Evolutionary conservation across 2,329 filamentous ascomycete genomes (phyloP).

Genomic region (Cordyceps tenuipes): DNA sequence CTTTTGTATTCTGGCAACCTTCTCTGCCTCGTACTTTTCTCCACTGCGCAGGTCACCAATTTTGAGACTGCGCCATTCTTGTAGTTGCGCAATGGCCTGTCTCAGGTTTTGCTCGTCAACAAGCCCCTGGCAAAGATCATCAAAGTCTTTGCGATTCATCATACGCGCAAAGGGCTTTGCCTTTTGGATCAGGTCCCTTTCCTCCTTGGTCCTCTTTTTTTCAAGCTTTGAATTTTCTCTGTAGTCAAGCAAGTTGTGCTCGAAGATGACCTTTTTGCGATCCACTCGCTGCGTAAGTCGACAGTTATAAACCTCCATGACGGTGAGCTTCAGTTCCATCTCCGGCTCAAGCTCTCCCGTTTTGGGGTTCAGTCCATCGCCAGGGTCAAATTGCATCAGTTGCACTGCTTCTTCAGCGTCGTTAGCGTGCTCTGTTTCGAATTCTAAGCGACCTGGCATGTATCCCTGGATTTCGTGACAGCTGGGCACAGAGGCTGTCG

Average conservation of each 20-base stretch:
- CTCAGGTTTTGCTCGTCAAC: conserved; percentile 87
- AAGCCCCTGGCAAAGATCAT: conserved; percentile 73
- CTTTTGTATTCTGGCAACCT: conserved; percentile 64
- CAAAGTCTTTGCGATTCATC: conserved; percentile 91
- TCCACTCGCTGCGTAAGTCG: conserved; percentile 85
- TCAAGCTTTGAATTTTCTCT: conserved; percentile 81
- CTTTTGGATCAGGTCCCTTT: conserved; percentile 82
- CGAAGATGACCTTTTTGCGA: conserved; percentile 92
- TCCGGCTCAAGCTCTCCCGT: conserved; percentile 88
- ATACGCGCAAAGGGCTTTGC: conserved; percentile 93
- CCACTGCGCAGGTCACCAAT: conserved; percentile 80
- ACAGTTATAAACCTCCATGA: conserved; percentile 97
- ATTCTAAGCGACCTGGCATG: conserved; percentile 95
- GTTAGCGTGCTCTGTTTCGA: conserved; percentile 95
- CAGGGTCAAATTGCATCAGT: conserved; percentile 95
- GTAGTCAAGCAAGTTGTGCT: conserved; percentile 89
- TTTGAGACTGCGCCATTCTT: conserved; percentile 82
- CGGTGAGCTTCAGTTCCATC: conserved; percentile 93
- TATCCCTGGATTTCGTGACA: conserved; percentile 98
- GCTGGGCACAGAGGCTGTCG: conserved; percentile 86
- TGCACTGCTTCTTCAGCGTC: conserved; percentile 97
- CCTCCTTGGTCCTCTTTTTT: conserved; percentile 94
- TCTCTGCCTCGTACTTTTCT: conserved; percentile 89
- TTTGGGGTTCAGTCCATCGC: conserved; percentile 77
- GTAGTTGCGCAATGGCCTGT: conserved; percentile 79